Evolutionary conservation across 768 basidiomycete species (phyloP).

Genomic region (Hericium rajendrae): DNA sequence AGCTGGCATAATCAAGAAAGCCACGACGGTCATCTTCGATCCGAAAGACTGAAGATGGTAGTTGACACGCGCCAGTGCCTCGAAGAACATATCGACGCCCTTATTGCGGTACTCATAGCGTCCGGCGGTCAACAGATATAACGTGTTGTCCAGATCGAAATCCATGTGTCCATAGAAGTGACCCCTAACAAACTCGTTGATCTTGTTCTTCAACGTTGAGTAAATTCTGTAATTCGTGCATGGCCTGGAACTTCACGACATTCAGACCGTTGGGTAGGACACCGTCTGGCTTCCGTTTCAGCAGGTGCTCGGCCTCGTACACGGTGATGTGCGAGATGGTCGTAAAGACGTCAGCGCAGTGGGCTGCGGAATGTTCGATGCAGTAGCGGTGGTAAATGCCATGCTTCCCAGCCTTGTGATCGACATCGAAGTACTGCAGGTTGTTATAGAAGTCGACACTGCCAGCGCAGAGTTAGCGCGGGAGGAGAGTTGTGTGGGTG

Average conservation of each 20-base stretch:
- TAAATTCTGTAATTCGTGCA: slow-evolving; percentile 99
- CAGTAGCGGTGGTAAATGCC: slow-evolving; percentile 99
- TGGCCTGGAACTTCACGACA: slow-evolving; percentile 97
- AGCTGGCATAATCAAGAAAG: slow-evolving; percentile 99
- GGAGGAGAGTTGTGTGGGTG: slow-evolving; percentile 98
- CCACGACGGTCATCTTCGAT: slow-evolving; percentile 80
- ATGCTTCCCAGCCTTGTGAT: slow-evolving; percentile 97
- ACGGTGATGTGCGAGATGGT: slow-evolving; percentile 98
- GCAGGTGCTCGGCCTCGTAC: slow-evolving; percentile 90
- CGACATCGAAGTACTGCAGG: slow-evolving; percentile 97
- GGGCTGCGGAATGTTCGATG: slow-evolving; percentile 89
- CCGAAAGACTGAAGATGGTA: slow-evolving; percentile 49
- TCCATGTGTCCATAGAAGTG: slow-evolving; percentile 98
- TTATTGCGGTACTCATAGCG: slow-evolving; percentile 99
- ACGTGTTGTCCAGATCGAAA: slow-evolving; percentile 88
- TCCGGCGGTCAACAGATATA: slow-evolving; percentile 98
- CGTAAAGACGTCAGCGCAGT: slow-evolving; percentile 97
- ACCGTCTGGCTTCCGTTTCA: slow-evolving; percentile 97
- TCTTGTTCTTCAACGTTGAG: slow-evolving; percentile 89
- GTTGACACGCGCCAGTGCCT: slow-evolving; percentile 83
- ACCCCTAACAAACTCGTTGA: slow-evolving; percentile 94
- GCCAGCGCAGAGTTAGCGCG: slow-evolving; percentile 96
- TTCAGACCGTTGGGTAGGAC: slow-evolving; percentile 96
- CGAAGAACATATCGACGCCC: slow-evolving; percentile 99
- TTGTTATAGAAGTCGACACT: slow-evolving; percentile 99